Evolutionary conservation across 1,139 yeast genomes (phyloP).

Genomic region (Candida pseudocylindracea): DNA sequence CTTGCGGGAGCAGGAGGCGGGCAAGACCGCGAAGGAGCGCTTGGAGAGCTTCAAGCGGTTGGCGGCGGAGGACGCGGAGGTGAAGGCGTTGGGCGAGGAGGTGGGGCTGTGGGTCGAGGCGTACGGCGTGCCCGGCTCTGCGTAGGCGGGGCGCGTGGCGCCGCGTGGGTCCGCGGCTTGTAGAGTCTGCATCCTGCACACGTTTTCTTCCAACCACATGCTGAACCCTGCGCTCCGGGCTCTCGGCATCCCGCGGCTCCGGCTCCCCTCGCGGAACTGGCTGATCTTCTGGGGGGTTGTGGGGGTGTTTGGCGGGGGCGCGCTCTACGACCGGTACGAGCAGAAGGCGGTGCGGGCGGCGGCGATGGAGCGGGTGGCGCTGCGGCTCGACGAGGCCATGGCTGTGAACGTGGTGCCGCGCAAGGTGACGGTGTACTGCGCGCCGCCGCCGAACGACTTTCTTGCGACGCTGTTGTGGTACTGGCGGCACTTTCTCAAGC

Average conservation of each 20-base stretch:
- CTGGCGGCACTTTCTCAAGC: constrained; percentile 70
- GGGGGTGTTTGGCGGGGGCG: constrained; percentile 45
- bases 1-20: not conserved
- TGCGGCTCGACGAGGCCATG: constrained; percentile 17
- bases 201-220: constrained; percentile 19
- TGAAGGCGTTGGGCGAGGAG: constrained; percentile 1
- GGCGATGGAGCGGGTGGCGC: constrained; percentile 42
- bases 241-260: constrained; percentile 63
- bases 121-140: constrained; percentile 1
- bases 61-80: constrained; percentile 1
- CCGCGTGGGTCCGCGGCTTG: no score
- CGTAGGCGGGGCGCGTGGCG: no score
- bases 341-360: constrained; percentile 41
- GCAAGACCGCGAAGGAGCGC: constrained; percentile 1
- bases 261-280: constrained; percentile 88
- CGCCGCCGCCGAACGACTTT: constrained; percentile 93
- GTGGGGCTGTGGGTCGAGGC: constrained; percentile 1
- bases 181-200: no score
- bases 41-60: constrained; percentile 1
- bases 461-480: constrained; percentile 53
- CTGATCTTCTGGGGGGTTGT: constrained; percentile 64
- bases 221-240: constrained; percentile 73
- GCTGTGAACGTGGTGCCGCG: constrained; percentile 32
- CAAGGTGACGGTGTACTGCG: constrained; percentile 60
- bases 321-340: constrained; percentile 56